Evolutionary conservation across 192 early-diverging fungal species (phyloP), one percentile per base, ranked within the genome.

Genomic region (Dimargaris verticillata): DNA sequence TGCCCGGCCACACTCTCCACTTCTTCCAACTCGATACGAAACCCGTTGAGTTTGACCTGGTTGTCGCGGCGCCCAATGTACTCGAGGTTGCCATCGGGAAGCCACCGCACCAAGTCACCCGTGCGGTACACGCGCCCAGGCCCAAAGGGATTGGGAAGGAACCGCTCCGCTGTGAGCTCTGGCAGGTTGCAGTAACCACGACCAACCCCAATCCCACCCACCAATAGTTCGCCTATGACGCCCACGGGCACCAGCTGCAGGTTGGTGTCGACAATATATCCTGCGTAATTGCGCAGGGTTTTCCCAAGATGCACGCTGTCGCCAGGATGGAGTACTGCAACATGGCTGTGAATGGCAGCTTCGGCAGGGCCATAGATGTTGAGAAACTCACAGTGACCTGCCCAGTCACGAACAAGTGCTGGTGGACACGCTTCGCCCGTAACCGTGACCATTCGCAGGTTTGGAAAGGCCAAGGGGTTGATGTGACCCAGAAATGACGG

Each of bases 41-140:
- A 55, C 18, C 53, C 53, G 14, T 28, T 4, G n/a, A 55, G 53
- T 26, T 55, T 55, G 33, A 55, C 28, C 53, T 55, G 53, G 53
- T 55, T 4, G 26, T 55, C 53, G 22, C n/a, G 26, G 26, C 53
- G 53, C 26, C 53, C 53, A 6, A 55, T 10, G 9, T 29, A 33
- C 0, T 55, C 53, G 14, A 55, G 18, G 9, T 33, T n/a, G 25
- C 53, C 2, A 33, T 33, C 28, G 7, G 53, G 53, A 18, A 55
- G 15, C 53, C 53, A 55, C 12, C 53, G 53, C 6, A 33, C 53
- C 26, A 25, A 26, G 7, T 55, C 53, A 33, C 53, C 53, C 33
- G 53, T 55, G 4, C 24, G 28, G 26, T 55, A 55, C 53, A 55
- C 53, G 17, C 53, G 26, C 18, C 53, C 53, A 33, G 53, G 53